Evolutionary conservation across 2,329 filamentous ascomycete genomes (phyloP), one percentile per base, ranked within the genome.

Genomic region (Hypoxylon sp.): DNA sequence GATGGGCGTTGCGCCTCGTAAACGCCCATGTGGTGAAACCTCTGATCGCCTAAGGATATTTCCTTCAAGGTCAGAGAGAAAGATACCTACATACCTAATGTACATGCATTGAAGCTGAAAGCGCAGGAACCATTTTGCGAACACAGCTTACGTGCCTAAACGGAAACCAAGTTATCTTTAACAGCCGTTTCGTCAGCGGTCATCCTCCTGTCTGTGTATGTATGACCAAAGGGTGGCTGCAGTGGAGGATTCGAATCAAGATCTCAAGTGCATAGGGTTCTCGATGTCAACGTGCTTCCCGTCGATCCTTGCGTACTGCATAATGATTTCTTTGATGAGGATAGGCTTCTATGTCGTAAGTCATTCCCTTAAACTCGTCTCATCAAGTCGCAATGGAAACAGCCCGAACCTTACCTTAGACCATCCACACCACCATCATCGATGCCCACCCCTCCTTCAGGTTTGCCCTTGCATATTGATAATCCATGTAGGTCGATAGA

Each of bases 1-100:
- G 56, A 59, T 68, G 42, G 33, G 39, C 57, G 51, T 70, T 59
- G 50, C 67, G 52, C 67, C 52, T 66, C 60, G 59, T 60, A 66
- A 74, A 68, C 58, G 60, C 53, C 58, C 50, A 68, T 72, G 59
- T 35, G 50, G 71, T 75, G 72, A 71, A 72, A 75, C 72, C 54
- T 33, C 51, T 52, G 29, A 65, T 35, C 63, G 42, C 55, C 26
- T 47, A 47, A 59, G 24, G 37, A 62, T 60, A 56, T 48, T 53
- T 48, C 58, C 24, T 52, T 55, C 31, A 31, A 26, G 6, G 9
- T 11, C 22, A 44, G 17, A 44, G 10, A 10, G 17, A 22, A 22
- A 22, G 39, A 8, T 44, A 17, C 26, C 5, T 9, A 22, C 19
- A 1, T 31, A 31, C 6, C 9, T 29, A 39, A 50, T 24, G 46